Percentiles rank a stretch among this genome's conserved stretches.
phyloP scores from a whole-genome alignment of 148 eudicot genomes.

The Euryodendron excelsum region DNA sequence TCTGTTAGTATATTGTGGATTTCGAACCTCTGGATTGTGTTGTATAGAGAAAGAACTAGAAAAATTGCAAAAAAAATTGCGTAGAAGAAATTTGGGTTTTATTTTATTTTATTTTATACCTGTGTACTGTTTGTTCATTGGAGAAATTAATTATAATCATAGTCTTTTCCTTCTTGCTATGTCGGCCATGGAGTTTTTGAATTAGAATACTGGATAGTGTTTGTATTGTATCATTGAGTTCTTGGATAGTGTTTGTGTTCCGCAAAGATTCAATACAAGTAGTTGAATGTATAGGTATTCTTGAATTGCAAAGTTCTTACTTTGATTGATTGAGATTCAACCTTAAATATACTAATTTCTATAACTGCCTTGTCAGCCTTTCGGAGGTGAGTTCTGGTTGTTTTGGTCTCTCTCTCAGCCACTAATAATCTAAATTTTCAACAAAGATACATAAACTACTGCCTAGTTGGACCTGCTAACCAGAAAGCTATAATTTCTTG shows the following conservation, averaged over 20 bases:
- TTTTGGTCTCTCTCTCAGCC: background rate
- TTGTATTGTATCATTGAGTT: background rate
- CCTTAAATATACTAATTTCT: too few species aligned
- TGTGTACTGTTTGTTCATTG: background rate
- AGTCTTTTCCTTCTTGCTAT: background rate
- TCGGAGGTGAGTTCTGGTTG: background rate
- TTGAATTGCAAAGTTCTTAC: background rate
- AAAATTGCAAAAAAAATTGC: constrained; percentile 36
- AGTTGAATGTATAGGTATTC: background rate
- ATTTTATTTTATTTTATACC: background rate
- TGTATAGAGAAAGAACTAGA: constrained; percentile 40
- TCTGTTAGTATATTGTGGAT: constrained; percentile 72
- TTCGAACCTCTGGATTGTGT: constrained; percentile 60
- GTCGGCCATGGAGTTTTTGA: background rate
- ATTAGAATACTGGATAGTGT: background rate
- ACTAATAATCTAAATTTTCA: background rate
- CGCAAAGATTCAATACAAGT: background rate
- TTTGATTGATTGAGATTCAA: too few species aligned
- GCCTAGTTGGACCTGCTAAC: background rate
- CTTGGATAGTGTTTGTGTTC: background rate
- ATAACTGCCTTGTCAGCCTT: background rate
- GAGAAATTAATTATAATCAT: constrained; percentile 6
- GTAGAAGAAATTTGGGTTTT: constrained; percentile 15
- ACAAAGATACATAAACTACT: background rate
- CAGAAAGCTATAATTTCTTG: background rate